phyloP scores from a whole-genome alignment of 495 filamentous ascomycete genomes.

The Schizothecium vesticola region DNA sequence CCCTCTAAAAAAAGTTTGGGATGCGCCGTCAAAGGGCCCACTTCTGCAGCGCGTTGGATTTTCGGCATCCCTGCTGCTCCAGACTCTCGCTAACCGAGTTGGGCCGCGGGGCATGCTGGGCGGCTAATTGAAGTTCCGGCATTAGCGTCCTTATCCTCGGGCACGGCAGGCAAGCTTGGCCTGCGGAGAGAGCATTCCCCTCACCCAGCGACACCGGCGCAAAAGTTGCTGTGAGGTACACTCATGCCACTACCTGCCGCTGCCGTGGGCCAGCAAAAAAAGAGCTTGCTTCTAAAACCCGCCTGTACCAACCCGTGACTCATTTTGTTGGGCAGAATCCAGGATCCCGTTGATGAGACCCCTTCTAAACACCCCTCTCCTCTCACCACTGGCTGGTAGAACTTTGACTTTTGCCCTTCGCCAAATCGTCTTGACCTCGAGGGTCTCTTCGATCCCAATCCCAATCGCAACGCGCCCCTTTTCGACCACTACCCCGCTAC shows the following conservation, averaged over 20 bases:
- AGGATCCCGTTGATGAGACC: constrained; percentile 22
- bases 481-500: constrained; percentile 17
- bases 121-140: constrained; percentile 26
- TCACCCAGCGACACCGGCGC: constrained; percentile 2
- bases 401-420: constrained; percentile 15
- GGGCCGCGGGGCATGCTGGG: constrained; percentile 18
- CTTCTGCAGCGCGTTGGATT: background rate
- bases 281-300: background rate
- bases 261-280: constrained; percentile 8
- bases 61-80: background rate
- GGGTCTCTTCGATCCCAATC: constrained; percentile 12
- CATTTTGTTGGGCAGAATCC: constrained; percentile 22
- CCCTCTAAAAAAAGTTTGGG: constrained; percentile 11
- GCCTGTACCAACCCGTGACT: constrained; percentile 20
- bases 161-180: background rate
- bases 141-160: background rate
- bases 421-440: constrained; percentile 7
- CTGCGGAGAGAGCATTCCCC: constrained; percentile 3
- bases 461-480: constrained; percentile 8
- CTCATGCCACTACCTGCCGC: background rate
- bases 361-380: constrained; percentile 14
- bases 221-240: background rate
- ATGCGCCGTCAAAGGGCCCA: constrained; percentile 10
- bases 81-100: constrained; percentile 9
- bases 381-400: constrained; percentile 24